phyloP scores from a whole-genome alignment of 78 protist species.

The Trichosphaerium sp. region DNA sequence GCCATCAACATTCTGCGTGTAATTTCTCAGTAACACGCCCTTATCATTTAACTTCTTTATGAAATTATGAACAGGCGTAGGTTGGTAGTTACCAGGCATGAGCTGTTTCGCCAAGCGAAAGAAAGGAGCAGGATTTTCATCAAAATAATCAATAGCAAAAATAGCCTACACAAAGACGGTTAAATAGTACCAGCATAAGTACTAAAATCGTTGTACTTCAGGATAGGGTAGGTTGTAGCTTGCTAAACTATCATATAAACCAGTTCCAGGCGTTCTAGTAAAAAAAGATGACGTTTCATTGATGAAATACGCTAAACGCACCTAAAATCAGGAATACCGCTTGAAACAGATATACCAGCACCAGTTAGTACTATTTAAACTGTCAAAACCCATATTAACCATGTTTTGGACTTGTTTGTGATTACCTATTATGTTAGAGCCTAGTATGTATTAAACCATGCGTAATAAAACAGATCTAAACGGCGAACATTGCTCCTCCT shows the following conservation, averaged over 20 bases:
- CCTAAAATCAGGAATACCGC: background rate
- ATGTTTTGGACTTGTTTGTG: too few relatives aligned
- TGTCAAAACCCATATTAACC: too few relatives aligned
- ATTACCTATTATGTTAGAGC: too few relatives aligned
- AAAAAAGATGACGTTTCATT: conserved; percentile 12
- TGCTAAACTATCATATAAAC: conserved; percentile 52
- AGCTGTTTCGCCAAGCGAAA: conserved; percentile 48
- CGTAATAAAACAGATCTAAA: too few relatives aligned
- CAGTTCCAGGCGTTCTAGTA: conserved; percentile 72
- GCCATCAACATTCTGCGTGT: conserved; percentile 86
- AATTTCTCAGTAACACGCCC: conserved; percentile 51
- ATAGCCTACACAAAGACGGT: too few relatives aligned
- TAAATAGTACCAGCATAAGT: conserved; percentile 4
- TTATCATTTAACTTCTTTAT: conserved; percentile 38
- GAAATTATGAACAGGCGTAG: conserved; percentile 71
- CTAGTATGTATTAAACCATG: too few relatives aligned
- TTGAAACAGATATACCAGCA: background rate
- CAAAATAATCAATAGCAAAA: conserved; percentile 6
- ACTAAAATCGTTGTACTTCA: conserved; percentile 55
- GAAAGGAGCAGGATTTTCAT: conserved; percentile 61
- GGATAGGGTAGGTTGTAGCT: conserved; percentile 68
- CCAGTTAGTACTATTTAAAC: conserved; percentile 57
- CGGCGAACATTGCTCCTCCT: too few relatives aligned
- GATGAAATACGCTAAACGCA: background rate
- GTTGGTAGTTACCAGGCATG: conserved; percentile 27